Base-by-base conservation (phyloP, 495 filamentous ascomycete species). In the Umbilicaria muhlenbergii region DNA sequence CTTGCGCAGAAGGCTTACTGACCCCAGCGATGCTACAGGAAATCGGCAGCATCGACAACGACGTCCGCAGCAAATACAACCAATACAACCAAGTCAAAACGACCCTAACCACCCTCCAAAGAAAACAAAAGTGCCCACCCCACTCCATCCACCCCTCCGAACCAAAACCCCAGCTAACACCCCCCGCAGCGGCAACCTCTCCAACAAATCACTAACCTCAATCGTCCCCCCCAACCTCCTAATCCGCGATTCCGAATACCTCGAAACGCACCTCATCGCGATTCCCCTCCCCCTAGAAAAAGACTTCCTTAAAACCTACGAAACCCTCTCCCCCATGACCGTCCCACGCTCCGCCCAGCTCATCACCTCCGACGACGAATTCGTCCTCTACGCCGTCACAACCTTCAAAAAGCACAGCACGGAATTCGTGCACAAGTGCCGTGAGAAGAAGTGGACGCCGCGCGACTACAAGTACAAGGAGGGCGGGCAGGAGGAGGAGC, bases 401-500 rank as follows among this genome's bases (percentile, higher is more conserved):
- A 77, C 80, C 6, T 96, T 98, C 68, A 94, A 93, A 68, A 95
- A 93, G 61, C 70, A 83, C 55, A 76, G 78, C 45, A 58, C 66
- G 41, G 89, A 95, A 48, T 96, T 98, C 51, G 64, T 86, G 34
- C 81, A 85, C 58, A 93, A 89, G 62, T 83, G 78, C 54, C 73
- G 92, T 37, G 91, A 94, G 50, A 77, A 81, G 47, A 84, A 86
- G 51, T 96, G 88, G 84, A 91, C 83, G 12, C 89, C 89, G 14
- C 75, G 92, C 37, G 91, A 95, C 51, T 94, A 86, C 66, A 87
- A 84, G 61, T 88, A 94, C 60, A 78, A 83, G 21, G 85, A 89
- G 51, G 87, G 85, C 5, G 88, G 86, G 3, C 80, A 73, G 50
- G 87, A 93, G 53, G 81, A 83, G 56, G 92, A 96, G 63, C 71